Conservation (phyloP, 2,329 filamentous ascomycete genomes). For the Clonostachys rosea region DNA sequence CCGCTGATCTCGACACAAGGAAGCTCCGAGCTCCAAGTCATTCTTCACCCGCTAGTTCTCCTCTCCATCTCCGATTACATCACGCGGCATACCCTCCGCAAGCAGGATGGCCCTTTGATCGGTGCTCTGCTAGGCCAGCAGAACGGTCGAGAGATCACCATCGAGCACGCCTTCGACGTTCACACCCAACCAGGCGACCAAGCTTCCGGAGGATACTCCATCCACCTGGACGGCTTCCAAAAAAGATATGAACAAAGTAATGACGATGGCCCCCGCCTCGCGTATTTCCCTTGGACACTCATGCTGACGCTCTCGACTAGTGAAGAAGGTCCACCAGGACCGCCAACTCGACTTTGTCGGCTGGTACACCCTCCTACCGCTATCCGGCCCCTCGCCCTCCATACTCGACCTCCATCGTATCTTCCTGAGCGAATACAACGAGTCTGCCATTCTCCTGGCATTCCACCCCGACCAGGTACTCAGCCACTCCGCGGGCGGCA, state of each 20-base stretch:
- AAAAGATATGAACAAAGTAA: slow-evolving; percentile 82
- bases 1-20: slow-evolving; percentile 63
- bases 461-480: slow-evolving; percentile 69
- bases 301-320: slow-evolving; percentile 35
- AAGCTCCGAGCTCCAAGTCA: slow-evolving; percentile 70
- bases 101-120: slow-evolving; percentile 70
- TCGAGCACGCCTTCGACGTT: slow-evolving; percentile 84
- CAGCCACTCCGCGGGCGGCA: slow-evolving; percentile 60
- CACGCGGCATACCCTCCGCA: slow-evolving; percentile 79
- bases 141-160: slow-evolving; percentile 82
- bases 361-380: slow-evolving; percentile 79
- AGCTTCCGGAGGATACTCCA: slow-evolving; percentile 11
- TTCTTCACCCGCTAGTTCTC: slow-evolving; percentile 89
- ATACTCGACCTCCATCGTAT: slow-evolving; percentile 75
- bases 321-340: slow-evolving; percentile 83
- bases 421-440: slow-evolving; percentile 70
- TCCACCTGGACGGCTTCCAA: slow-evolving; percentile 58
- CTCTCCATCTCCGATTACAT: slow-evolving; percentile 97
- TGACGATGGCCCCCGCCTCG: neutral
- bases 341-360: slow-evolving; percentile 83
- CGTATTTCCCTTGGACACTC: neutral
- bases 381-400: slow-evolving; percentile 63
- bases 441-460: slow-evolving; percentile 80
- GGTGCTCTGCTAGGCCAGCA: slow-evolving; percentile 90
- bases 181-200: slow-evolving; percentile 34